These are phyloP conservation scores for Heterobasidion irregulare DNA, from an alignment of 1,284 basidiomycete species.

Conservation along the genomic window DNA sequence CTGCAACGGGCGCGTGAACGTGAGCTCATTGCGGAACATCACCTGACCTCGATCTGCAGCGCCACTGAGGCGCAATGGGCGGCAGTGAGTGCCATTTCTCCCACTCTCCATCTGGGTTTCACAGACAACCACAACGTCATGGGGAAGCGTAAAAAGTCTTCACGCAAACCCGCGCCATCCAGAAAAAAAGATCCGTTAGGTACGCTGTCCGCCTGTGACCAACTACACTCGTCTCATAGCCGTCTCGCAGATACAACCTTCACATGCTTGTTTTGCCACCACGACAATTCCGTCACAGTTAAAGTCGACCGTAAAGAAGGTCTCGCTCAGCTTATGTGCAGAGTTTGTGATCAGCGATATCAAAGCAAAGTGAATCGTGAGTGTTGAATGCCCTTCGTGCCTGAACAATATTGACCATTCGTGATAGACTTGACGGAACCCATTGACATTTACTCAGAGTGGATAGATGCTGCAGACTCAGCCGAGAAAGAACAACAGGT, in stretches of 20 bases:
- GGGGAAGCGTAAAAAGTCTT: conserved; percentile 84
- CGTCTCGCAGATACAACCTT: conserved; percentile 56
- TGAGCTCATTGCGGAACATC: too few relatives aligned
- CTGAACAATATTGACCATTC: neutral
- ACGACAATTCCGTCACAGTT: conserved; percentile 83
- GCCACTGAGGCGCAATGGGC: neutral
- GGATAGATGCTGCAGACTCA: conserved; percentile 87
- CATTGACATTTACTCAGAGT: conserved; percentile 86
- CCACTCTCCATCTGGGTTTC: neutral
- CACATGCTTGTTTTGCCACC: conserved; percentile 86
- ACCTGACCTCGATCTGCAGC: too few relatives aligned
- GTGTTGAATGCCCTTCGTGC: conserved; percentile 20
- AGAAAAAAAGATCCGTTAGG: conserved; percentile 65
- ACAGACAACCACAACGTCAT: conserved; percentile 27
- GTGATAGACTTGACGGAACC: conserved; percentile 74
- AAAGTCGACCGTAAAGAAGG: conserved; percentile 81
- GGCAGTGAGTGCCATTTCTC: neutral
- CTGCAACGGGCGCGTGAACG: too few relatives aligned
- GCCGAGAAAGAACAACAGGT: conserved; percentile 56
- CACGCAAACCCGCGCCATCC: conserved; percentile 56
- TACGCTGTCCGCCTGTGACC: conserved; percentile 21
- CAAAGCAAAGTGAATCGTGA: conserved; percentile 80
- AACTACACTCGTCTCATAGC: conserved; percentile 2
- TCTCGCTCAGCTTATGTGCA: conserved; percentile 67
- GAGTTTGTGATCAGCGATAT: conserved; percentile 75